Base-by-base conservation (phyloP, 306 rosid species). In the Vigna angularis region DNA sequence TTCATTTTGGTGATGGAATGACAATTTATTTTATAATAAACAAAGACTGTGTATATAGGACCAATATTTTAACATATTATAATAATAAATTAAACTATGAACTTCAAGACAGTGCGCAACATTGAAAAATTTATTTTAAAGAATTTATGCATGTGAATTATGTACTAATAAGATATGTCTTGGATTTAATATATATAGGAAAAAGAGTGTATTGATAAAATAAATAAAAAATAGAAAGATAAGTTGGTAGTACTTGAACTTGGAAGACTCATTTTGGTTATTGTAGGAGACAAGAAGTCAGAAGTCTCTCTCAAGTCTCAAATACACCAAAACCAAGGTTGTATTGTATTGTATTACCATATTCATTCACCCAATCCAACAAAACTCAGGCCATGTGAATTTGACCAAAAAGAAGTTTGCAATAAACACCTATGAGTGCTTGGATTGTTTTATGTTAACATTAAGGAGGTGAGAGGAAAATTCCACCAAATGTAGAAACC, bases 331-430 rank as follows among this genome's bases (percentile, higher is more conserved):
- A 66, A 66, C 3, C 55, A 45, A 66, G 5, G 20, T 12, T 8
- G 45, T 42, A 9, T 42, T 42, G 9, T 36, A 36, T 36, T 44
- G 10, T 7, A 40, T 38, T 17, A 20, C 38, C 72, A 44, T 66
- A 66, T 66, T 66, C 72, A 66, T 66, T 66, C 72, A 66, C 72
- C 72, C 38, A 44, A 66, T 66, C 55, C 72, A 66, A 66, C 55
- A 66, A 66, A 20, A 20, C 1, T 20, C 0, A 44, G 34, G 9
- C 36, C 72, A 66, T 45, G 72, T 66, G 72, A 66, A 42, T 38
- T 66, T 66, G 36, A 44, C 72, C 72, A 20, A 20, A 20, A 20
- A 20, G 22, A 20, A 20, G 22, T 20, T 20, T 20, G 22, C 22
- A 20, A 20, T 24, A 24, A 30, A 30, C 34, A 30, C 0, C 0